Evolutionary conservation across 2,329 filamentous ascomycete species (phyloP).

Genomic region (Penicillium expansum): DNA sequence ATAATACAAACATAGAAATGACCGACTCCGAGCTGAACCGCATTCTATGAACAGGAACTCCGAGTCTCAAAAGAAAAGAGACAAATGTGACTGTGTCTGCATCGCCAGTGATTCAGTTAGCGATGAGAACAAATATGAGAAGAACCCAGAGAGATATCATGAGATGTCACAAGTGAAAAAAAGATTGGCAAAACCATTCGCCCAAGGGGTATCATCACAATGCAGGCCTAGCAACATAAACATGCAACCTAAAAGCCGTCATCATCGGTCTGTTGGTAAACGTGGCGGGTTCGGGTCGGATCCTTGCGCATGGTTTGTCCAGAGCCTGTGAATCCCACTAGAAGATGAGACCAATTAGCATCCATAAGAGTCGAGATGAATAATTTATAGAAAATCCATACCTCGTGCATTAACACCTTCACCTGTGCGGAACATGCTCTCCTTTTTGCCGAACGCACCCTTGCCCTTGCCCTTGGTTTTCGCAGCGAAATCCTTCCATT

Average conservation of each 20-base stretch:
- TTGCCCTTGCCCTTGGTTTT: conserved; percentile 72
- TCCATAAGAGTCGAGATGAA: conserved; percentile 1
- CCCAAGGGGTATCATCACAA: conserved; percentile 7
- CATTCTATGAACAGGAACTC: conserved; percentile 18
- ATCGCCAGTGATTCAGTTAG: conserved; percentile 29
- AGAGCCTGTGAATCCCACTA: conserved; percentile 94
- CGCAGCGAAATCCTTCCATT: conserved; percentile 89
- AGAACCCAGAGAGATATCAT: conserved; percentile 14
- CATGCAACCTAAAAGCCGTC: conserved; percentile 48
- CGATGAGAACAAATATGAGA: conserved; percentile 22
- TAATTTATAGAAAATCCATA: conserved; percentile 38
- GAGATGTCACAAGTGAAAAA: conserved; percentile 11
- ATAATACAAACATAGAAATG: conserved; percentile 10
- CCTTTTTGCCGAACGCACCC: conserved; percentile 70
- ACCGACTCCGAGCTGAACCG: conserved; percentile 16
- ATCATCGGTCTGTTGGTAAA: conserved; percentile 76
- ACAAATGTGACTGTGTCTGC: conserved; percentile 25
- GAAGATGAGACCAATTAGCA: conserved; percentile 23
- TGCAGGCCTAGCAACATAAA: background rate
- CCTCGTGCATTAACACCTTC: conserved; percentile 83
- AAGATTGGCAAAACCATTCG: conserved; percentile 13
- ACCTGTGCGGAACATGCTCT: conserved; percentile 95
- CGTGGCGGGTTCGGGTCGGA: conserved; percentile 73
- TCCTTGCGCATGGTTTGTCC: conserved; percentile 96
- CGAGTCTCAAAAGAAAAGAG: conserved; percentile 18